Percentiles rank a stretch among this genome's conserved stretches.
These are phyloP conservation scores for Rosa hybrid DNA, from an alignment of 331 rosid species.

Conservation along the genomic window DNA sequence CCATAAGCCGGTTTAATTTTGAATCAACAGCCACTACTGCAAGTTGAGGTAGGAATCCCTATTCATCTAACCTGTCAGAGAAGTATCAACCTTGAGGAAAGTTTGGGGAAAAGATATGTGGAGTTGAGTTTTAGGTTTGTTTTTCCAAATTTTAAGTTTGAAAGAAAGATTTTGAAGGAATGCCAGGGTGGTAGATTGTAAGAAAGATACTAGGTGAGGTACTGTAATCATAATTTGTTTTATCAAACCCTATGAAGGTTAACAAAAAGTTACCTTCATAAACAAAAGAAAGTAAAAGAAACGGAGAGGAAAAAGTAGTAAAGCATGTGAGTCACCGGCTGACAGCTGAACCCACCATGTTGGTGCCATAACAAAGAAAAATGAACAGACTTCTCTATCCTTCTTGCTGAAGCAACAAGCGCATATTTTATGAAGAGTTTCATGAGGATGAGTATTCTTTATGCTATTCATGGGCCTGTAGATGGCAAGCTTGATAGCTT, in stretches of 20 bases:
- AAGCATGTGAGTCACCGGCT: neutral
- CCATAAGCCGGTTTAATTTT: no score
- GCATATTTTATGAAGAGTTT: neutral
- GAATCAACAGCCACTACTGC: no score
- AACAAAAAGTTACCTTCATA: neutral
- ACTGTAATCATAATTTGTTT: neutral
- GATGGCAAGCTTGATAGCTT: neutral
- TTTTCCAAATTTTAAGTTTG: neutral
- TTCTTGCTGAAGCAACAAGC: neutral
- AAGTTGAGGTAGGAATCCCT: neutral
- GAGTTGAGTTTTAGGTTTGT: neutral
- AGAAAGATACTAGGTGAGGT: neutral
- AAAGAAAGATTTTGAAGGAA: neutral
- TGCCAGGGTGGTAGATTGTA: neutral
- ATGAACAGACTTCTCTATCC: neutral
- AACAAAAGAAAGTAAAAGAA: conserved; percentile 7
- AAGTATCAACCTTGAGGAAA: neutral
- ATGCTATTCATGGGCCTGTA: neutral
- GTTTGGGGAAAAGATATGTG: neutral
- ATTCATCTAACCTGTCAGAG: neutral
- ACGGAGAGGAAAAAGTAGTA: neutral
- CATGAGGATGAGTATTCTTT: neutral
- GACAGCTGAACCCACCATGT: conserved; percentile 4
- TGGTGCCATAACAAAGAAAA: neutral
- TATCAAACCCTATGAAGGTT: neutral